Evolutionary conservation across 805 yeast species (phyloP).

Genomic region (Millerago galiae): DNA sequence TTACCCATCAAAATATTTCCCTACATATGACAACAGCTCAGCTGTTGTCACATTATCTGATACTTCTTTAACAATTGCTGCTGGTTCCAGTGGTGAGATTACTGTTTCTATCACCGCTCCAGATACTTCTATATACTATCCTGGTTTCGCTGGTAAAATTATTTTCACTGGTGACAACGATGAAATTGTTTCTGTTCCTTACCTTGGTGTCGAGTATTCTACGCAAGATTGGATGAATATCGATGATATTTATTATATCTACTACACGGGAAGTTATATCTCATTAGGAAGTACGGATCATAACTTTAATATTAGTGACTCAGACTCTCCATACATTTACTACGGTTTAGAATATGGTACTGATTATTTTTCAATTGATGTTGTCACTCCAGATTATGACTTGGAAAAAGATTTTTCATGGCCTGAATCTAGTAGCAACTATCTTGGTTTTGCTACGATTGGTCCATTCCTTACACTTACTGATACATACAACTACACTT

Average conservation of each 20-base stretch:
- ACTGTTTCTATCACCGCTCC: slow-evolving; percentile 9
- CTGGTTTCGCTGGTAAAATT: slow-evolving; percentile 12
- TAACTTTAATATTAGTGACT: too few relatives aligned
- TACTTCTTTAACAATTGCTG: slow-evolving; percentile 6
- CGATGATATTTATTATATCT: slow-evolving; percentile 6
- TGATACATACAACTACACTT: slow-evolving; percentile 1
- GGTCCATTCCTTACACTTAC: background rate
- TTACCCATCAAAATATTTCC: slow-evolving; percentile 3
- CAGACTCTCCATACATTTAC: background rate
- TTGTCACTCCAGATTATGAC: slow-evolving; percentile 12
- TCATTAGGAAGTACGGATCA: background rate
- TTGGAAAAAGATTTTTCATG: background rate
- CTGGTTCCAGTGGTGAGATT: slow-evolving; percentile 11
- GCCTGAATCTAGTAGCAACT: slow-evolving; percentile 6
- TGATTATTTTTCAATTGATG: slow-evolving; percentile 8
- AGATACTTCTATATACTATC: background rate
- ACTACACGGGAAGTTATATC: slow-evolving; percentile 1
- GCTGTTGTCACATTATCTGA: slow-evolving; percentile 7
- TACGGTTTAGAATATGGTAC: slow-evolving; percentile 7
- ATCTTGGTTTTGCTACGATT: slow-evolving; percentile 1
- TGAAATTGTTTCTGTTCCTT: slow-evolving; percentile 12
- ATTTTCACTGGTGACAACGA: slow-evolving; percentile 11
- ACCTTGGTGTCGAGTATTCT: slow-evolving; percentile 13
- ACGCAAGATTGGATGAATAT: slow-evolving; percentile 9
- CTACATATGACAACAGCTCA: slow-evolving; percentile 2